These are phyloP conservation scores for Claviceps sp. DNA, from an alignment of 2,329 filamentous ascomycete genomes.

Conservation along the genomic window DNA sequence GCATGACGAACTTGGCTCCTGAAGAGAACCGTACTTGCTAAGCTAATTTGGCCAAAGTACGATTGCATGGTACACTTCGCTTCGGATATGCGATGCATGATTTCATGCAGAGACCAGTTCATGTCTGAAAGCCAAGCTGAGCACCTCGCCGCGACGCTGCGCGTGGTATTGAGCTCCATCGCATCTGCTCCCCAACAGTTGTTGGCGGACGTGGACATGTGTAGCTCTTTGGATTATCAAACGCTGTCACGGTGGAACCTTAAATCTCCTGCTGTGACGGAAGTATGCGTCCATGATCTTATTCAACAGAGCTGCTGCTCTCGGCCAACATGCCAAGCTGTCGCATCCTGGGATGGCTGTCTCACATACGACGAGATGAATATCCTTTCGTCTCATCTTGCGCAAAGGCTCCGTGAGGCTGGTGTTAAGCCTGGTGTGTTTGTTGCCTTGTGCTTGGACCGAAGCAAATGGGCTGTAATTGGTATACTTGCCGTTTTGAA, in stretches of 20 bases:
- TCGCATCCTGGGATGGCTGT: slow-evolving; percentile 4
- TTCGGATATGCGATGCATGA: neutral
- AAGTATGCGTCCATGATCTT: neutral
- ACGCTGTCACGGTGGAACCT: neutral
- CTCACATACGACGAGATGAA: slow-evolving; percentile 4
- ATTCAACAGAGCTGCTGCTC: neutral
- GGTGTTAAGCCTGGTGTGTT: slow-evolving; percentile 1
- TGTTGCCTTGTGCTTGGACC: slow-evolving; percentile 17
- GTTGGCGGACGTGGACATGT: neutral
- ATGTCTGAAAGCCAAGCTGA: neutral
- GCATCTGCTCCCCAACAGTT: neutral
- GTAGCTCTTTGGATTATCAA: neutral
- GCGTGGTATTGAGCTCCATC: neutral
- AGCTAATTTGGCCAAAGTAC: neutral
- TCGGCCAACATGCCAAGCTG: neutral
- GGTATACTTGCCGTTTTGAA: slow-evolving; percentile 19
- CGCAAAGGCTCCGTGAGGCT: neutral
- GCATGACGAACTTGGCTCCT: no score
- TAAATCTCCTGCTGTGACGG: neutral
- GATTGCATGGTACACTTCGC: neutral
- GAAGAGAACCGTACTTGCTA: no score
- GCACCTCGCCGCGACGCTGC: neutral
- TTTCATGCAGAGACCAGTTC: neutral
- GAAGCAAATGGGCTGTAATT: slow-evolving; percentile 10
- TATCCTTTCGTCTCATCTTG: slow-evolving; percentile 1